Conservation (phyloP, 2,329 filamentous ascomycete genomes). For the Drechslerella dactyloides region DNA sequence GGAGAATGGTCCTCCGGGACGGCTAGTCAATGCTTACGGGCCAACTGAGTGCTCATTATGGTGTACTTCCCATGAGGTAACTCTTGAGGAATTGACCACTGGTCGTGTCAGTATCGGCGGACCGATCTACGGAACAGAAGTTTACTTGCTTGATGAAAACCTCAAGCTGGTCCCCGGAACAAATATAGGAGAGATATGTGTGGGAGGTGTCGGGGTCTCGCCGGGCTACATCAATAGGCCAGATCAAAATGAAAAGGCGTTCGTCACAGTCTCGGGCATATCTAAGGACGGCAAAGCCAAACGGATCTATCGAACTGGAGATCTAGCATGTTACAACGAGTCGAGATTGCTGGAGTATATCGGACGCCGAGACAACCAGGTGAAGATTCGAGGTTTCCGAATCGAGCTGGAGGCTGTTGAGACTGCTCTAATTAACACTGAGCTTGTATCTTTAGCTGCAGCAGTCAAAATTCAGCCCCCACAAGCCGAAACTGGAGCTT, state of each 20-base stretch:
- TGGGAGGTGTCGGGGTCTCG: background rate
- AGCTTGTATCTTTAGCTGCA: slow-evolving; percentile 1
- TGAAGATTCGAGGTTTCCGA: slow-evolving; percentile 3
- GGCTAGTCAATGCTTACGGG: slow-evolving; percentile 3
- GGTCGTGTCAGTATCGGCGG: no score
- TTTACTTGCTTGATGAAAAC: no score
- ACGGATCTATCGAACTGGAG: no score
- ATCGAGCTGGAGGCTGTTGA: slow-evolving; percentile 1
- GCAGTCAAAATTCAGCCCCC: slow-evolving; percentile 8
- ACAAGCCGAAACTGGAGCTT: background rate
- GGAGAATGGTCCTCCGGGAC: background rate
- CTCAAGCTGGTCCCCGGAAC: background rate
- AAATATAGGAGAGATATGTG: slow-evolving; percentile 2
- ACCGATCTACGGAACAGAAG: no score
- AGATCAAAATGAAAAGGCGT: background rate
- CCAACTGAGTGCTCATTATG: background rate
- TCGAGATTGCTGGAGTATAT: background rate
- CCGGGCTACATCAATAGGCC: slow-evolving; percentile 4
- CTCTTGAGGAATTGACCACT: background rate
- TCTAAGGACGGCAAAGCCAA: no score
- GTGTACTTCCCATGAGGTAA: slow-evolving; percentile 5
- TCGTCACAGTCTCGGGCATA: no score
- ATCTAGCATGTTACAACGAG: background rate
- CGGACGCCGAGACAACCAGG: slow-evolving; percentile 4
- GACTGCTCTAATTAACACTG: background rate